Evolutionary conservation across 2,329 filamentous ascomycete species (phyloP).

Genomic region (Keithomyces neogunnii): DNA sequence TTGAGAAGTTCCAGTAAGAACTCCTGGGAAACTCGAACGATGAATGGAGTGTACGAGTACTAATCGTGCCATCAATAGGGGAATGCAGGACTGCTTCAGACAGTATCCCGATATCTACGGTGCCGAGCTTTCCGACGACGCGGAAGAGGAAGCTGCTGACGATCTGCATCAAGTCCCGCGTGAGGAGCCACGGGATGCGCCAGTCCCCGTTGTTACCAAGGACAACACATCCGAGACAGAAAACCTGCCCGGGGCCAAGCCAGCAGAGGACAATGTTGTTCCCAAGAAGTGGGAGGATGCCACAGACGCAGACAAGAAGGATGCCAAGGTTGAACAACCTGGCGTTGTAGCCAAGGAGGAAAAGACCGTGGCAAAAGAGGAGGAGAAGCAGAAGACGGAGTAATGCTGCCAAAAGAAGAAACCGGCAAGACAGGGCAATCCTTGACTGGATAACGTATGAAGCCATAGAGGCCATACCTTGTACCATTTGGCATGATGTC

Average conservation of each 20-base stretch:
- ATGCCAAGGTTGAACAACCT: slow-evolving; percentile 11
- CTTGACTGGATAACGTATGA: background rate
- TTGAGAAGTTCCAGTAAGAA: slow-evolving; percentile 91
- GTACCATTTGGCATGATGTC: slow-evolving; percentile 6
- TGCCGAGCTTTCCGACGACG: slow-evolving; percentile 72
- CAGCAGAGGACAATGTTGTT: slow-evolving; percentile 5
- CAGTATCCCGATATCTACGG: slow-evolving; percentile 90
- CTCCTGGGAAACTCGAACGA: too few relatives aligned
- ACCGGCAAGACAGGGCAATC: background rate
- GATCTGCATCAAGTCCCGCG: slow-evolving; percentile 7
- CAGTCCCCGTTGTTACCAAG: background rate
- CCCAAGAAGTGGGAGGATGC: slow-evolving; percentile 20
- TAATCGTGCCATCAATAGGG: slow-evolving; percentile 41
- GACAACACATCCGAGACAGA: slow-evolving; percentile 9
- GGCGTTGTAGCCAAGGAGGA: slow-evolving; percentile 3
- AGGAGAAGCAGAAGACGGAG: slow-evolving; percentile 7
- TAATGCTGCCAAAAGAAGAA: background rate
- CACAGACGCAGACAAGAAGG: slow-evolving; percentile 18
- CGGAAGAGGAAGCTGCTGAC: slow-evolving; percentile 18
- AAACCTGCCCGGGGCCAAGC: slow-evolving; percentile 3
- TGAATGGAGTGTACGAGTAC: background rate
- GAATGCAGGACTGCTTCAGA: slow-evolving; percentile 96
- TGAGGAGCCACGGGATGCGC: background rate
- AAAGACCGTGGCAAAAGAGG: slow-evolving; percentile 12
- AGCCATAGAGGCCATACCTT: slow-evolving; percentile 3